Evolutionary conservation across 176 grass and related monocot species (phyloP).

Genomic region (Musa troglodytarum): DNA sequence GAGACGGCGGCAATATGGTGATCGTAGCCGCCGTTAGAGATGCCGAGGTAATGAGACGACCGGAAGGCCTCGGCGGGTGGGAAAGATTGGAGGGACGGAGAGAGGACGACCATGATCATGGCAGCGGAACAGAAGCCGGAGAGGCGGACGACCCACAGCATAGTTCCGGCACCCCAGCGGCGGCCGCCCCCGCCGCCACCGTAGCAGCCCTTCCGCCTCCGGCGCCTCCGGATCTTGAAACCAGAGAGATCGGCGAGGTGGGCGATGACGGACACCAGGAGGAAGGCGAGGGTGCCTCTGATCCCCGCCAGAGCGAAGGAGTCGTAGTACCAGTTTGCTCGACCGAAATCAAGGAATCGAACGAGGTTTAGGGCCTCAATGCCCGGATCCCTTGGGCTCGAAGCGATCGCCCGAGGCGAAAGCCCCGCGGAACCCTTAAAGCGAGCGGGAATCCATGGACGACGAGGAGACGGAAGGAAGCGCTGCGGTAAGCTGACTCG

Average conservation of each 20-base stretch:
- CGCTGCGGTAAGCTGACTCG: not conserved
- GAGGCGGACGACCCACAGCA: constrained; percentile 21
- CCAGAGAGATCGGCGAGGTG: constrained; percentile 7
- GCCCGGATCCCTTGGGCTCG: not conserved
- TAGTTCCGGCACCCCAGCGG: not conserved
- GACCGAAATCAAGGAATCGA: not conserved
- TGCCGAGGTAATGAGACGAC: constrained; percentile 6
- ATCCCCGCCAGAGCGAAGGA: constrained; percentile 4
- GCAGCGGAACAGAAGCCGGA: constrained; percentile 21
- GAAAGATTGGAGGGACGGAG: constrained; percentile 23
- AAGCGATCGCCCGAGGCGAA: not conserved
- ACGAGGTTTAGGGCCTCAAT: not conserved
- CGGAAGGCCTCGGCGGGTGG: constrained; percentile 28
- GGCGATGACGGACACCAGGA: not conserved
- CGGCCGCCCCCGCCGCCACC: not conserved
- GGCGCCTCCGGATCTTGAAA: constrained; percentile 7
- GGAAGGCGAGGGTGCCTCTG: not conserved
- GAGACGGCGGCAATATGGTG: constrained; percentile 4
- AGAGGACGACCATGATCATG: constrained; percentile 16
- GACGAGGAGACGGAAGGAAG: not conserved
- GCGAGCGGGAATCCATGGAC: not conserved
- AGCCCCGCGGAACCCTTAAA: not conserved
- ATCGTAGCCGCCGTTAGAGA: constrained; percentile 4
- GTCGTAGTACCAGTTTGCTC: not conserved
- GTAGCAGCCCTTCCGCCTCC: not conserved